A percentile compares a stretch with the other conserved stretches of the same genome.
Conservation (phyloP, 139 green algal genomes). For the Micromonas pusilla region DNA sequence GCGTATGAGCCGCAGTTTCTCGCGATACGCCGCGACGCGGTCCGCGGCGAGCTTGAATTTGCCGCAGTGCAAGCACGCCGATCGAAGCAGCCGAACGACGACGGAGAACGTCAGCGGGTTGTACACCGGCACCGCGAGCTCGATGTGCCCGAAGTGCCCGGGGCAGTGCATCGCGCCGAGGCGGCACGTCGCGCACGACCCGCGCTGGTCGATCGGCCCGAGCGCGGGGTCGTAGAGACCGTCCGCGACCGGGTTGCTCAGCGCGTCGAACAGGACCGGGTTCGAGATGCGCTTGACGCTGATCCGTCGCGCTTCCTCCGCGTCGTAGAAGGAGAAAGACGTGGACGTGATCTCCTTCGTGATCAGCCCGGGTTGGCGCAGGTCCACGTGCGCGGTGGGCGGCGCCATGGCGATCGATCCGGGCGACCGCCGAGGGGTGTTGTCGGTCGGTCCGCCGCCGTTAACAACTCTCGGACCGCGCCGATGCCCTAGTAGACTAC, state of each 20-base stretch:
- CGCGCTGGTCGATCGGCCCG: slow-evolving; percentile 69
- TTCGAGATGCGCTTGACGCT: slow-evolving; percentile 76
- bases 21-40: slow-evolving; percentile 44
- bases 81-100: slow-evolving; percentile 77
- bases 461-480: too few relatives aligned
- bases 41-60: slow-evolving; percentile 64
- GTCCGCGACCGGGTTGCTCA: slow-evolving; percentile 61
- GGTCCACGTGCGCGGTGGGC: slow-evolving; percentile 17
- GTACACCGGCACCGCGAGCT: slow-evolving; percentile 93
- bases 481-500: too few relatives aligned
- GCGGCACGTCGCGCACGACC: slow-evolving; percentile 79
- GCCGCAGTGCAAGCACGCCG: slow-evolving; percentile 84
- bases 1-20: slow-evolving; percentile 1
- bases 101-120: slow-evolving; percentile 87
- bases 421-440: too few relatives aligned
- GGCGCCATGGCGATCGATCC: too few relatives aligned
- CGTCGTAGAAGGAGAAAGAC: slow-evolving; percentile 80
- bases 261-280: slow-evolving; percentile 75
- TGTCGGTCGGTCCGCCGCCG: too few relatives aligned
- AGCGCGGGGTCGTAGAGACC: slow-evolving; percentile 87
- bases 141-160: slow-evolving; percentile 96
- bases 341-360: slow-evolving; percentile 61
- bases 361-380: slow-evolving; percentile 59
- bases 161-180: slow-evolving; percentile 68
- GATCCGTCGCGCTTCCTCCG: slow-evolving; percentile 75